These are phyloP conservation scores for Fusarium beomiforme DNA, from an alignment of 2,329 filamentous ascomycete genomes.

Conservation along the genomic window DNA sequence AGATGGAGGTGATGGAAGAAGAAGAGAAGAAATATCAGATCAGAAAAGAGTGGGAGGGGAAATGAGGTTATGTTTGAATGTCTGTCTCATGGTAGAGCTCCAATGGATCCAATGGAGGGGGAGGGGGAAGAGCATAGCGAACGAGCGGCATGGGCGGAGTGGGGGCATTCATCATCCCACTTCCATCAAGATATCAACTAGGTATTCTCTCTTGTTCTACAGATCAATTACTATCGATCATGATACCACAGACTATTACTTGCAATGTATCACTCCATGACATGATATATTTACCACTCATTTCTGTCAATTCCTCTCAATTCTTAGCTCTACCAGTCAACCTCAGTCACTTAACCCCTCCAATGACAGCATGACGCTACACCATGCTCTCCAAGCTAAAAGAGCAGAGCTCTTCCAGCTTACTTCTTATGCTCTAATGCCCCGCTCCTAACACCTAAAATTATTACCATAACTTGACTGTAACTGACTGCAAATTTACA, in stretches of 20 bases:
- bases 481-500: conserved; percentile 22
- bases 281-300: background rate
- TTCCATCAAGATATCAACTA: background rate
- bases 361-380: conserved; percentile 33
- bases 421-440: too few relatives aligned
- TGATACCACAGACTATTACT: conserved; percentile 13
- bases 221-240: conserved; percentile 15
- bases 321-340: background rate
- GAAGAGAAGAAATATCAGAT: background rate
- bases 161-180: conserved; percentile 42
- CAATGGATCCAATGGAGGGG: conserved; percentile 22
- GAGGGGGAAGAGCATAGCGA: conserved; percentile 20
- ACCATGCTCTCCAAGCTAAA: conserved; percentile 21
- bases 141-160: conserved; percentile 20
- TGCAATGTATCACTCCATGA: background rate
- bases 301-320: background rate
- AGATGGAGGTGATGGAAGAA: background rate
- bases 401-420: conserved; percentile 14
- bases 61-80: conserved; percentile 22
- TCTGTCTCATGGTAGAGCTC: background rate
- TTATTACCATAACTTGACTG: background rate
- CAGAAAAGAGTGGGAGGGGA: conserved; percentile 23
- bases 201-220: background rate
- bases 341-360: conserved; percentile 26
- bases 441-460: background rate